Evolutionary conservation across 768 basidiomycete species (phyloP).

Genomic region (Kwoniella europaea): DNA sequence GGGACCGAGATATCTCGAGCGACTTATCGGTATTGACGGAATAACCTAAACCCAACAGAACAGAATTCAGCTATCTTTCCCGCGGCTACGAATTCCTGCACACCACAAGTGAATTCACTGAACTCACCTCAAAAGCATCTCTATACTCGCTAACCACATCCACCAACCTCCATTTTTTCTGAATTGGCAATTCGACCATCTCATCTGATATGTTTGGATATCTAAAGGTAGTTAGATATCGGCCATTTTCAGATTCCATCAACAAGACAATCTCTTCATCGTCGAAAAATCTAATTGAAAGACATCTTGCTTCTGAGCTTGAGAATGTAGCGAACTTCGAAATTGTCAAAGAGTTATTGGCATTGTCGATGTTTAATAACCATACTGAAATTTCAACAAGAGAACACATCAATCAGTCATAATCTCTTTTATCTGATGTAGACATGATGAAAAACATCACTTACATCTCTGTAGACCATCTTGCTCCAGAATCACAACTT

Average conservation of each 20-base stretch:
- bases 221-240: constrained; percentile 29
- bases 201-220: constrained; percentile 18
- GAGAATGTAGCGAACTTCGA: constrained; percentile 6
- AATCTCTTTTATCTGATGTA: neutral
- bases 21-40: constrained; percentile 1
- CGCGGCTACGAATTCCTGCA: neutral
- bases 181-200: neutral
- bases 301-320: constrained; percentile 2
- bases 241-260: constrained; percentile 10
- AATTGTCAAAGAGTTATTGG: neutral
- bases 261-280: constrained; percentile 38
- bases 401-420: too few relatives aligned
- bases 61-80: neutral
- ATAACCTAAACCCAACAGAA: neutral
- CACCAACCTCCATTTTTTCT: neutral
- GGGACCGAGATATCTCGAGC: constrained; percentile 13
- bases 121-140: constrained; percentile 14
- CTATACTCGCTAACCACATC: constrained; percentile 6
- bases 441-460: neutral
- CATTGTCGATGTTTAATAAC: neutral
- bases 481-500: neutral
- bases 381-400: neutral
- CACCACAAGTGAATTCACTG: neutral
- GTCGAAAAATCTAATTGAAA: constrained; percentile 44
- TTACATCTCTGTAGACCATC: constrained; percentile 7